Base-by-base conservation (phyloP, 805 yeast genomes). In the Starmerella etchellsii region DNA sequence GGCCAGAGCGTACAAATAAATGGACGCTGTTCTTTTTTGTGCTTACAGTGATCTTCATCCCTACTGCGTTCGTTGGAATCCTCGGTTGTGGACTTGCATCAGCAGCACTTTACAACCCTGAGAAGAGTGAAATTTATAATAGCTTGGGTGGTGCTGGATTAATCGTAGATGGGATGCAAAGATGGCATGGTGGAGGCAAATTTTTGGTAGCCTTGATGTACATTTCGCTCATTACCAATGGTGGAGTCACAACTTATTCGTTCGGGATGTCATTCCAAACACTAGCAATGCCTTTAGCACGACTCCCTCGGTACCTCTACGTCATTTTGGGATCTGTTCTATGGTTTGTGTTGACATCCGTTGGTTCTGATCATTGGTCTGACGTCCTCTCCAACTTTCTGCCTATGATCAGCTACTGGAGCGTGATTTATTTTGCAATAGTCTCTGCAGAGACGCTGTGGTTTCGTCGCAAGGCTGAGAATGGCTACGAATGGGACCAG, bases 331-430 rank as follows among this genome's bases (percentile, higher is more conserved):
- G 78, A 19, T 78, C 83, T 14, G 69, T 65, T 1, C 62, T 80
- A 20, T 80, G 77, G 52, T 64, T 80, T 46, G 73, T 78, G 3
- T 71, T 83, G 56, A 77, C 94, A 1, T 61, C 81, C 44, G 87
- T 72, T 20, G 95, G 95, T 9, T 69, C 79, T 51, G 63, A 78
- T 55, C 75, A 76, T 51, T 79, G 83, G 56, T 66, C 82, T 42
- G 67, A 73, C 2, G 81, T 83, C 44, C 63, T 83, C 50, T 75
- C 83, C 11, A 83, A 83, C 54, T 83, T 83, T 60, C 64, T 83
- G 53, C 94, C 95, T 9, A 83, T 83, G 94, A 71, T 83, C 43
- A 94, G 94, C 2, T 83, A 83, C 61, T 83, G 95, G 95, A 72
- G 81, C 42, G 73, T 87, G 43, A 81, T 83, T 63, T 84, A 83